Evolutionary conservation across 345 rosid species (phyloP).

Genomic region (Populus simonii): DNA sequence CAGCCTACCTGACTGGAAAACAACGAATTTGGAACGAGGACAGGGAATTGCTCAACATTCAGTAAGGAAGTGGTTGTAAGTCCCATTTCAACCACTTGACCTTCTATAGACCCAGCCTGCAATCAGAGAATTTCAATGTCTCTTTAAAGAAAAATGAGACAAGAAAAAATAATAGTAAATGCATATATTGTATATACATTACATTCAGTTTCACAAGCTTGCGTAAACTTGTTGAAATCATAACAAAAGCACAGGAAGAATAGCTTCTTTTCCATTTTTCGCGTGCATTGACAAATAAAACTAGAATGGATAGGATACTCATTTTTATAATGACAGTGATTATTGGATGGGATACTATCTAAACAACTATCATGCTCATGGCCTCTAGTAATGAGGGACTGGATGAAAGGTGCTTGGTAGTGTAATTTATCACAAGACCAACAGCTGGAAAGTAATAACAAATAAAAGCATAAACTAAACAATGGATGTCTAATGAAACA

Average conservation of each 20-base stretch:
- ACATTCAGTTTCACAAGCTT: neutral
- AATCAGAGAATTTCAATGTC: slow-evolving; percentile 3
- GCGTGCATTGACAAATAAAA: neutral
- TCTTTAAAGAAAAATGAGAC: neutral
- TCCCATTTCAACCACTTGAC: slow-evolving; percentile 92
- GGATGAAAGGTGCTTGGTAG: neutral
- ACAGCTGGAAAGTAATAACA: neutral
- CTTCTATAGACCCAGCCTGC: slow-evolving; percentile 91
- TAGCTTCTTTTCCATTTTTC: neutral
- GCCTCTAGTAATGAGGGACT: neutral
- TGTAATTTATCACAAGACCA: neutral
- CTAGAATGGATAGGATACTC: neutral
- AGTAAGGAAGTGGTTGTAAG: slow-evolving; percentile 75
- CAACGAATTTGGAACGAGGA: slow-evolving; percentile 83
- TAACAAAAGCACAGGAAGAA: neutral
- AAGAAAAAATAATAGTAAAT: neutral
- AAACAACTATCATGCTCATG: neutral
- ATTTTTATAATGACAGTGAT: neutral
- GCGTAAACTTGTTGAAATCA: neutral
- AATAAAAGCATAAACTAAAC: neutral
- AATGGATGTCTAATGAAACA: neutral
- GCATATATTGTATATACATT: neutral
- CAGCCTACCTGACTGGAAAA: slow-evolving; percentile 86
- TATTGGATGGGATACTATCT: neutral
- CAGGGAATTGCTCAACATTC: slow-evolving; percentile 77